Conservation (phyloP, 2,329 filamentous ascomycete genomes). For the Diaporthe batatas region DNA sequence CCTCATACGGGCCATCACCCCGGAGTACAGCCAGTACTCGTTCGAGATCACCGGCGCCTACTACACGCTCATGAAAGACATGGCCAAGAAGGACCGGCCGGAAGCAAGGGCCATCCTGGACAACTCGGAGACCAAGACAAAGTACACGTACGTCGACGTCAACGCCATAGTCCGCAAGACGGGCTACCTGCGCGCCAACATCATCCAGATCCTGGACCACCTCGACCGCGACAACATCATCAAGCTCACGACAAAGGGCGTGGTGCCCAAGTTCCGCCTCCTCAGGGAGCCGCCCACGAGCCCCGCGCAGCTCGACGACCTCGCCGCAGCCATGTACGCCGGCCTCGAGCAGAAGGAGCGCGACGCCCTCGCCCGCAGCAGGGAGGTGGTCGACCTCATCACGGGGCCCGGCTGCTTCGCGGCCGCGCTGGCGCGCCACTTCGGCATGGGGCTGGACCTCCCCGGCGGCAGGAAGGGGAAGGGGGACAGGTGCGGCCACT, state of each 20-base stretch:
- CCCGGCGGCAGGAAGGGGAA: constrained; percentile 57
- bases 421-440: constrained; percentile 65
- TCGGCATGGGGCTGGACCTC: constrained; percentile 68
- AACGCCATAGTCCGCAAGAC: constrained; percentile 52
- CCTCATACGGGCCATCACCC: constrained; percentile 68
- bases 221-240: constrained; percentile 65
- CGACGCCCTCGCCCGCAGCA: constrained; percentile 65
- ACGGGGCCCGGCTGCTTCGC: constrained; percentile 67
- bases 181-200: constrained; percentile 57
- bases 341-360: constrained; percentile 65
- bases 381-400: constrained; percentile 66
- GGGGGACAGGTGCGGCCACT: constrained; percentile 64
- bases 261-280: constrained; percentile 68
- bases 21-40: constrained; percentile 68
- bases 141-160: constrained; percentile 63
- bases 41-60: constrained; percentile 58
- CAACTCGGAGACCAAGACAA: constrained; percentile 56
- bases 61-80: constrained; percentile 45
- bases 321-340: constrained; percentile 62
- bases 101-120: constrained; percentile 60
- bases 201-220: constrained; percentile 68
- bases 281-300: constrained; percentile 60
- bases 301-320: constrained; percentile 55
- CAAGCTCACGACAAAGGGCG: constrained; percentile 63
- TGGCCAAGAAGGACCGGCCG: constrained; percentile 52